Conservation (phyloP, 1,284 basidiomycete genomes). For the Tetrapyrgos nigripes region DNA sequence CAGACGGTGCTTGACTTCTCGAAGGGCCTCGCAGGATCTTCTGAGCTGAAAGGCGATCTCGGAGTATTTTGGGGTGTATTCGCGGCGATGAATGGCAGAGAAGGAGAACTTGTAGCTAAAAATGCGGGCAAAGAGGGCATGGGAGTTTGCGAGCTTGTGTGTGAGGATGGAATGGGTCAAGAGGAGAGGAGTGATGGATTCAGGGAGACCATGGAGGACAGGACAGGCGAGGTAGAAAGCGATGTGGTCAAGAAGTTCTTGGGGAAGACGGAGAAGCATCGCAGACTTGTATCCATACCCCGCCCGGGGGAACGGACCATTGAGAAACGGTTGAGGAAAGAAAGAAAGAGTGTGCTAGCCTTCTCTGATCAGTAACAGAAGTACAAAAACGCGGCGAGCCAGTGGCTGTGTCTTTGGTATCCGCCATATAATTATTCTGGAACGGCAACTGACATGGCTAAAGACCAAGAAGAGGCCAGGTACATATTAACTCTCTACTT, state of each 20-base stretch:
- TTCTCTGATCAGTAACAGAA: too few species aligned
- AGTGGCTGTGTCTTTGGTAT: too few species aligned
- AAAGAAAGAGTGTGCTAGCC: too few species aligned
- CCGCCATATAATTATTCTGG: too few species aligned
- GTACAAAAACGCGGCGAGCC: too few species aligned
- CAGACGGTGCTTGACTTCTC: conserved; percentile 6
- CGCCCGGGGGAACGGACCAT: too few species aligned
- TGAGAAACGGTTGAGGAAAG: too few species aligned
- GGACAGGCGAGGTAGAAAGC: conserved; percentile 52
- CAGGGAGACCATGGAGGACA: conserved; percentile 47
- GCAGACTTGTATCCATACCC: too few species aligned
- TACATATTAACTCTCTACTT: too few species aligned
- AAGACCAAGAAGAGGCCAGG: too few species aligned
- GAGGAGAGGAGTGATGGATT: conserved; percentile 54
- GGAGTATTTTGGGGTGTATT: conserved; percentile 43
- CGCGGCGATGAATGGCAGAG: conserved; percentile 56
- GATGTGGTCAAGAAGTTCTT: conserved; percentile 67
- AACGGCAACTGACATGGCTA: too few species aligned
- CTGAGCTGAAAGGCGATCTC: conserved; percentile 55
- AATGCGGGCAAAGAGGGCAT: conserved; percentile 61
- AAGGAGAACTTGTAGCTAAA: conserved; percentile 69
- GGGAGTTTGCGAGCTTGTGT: conserved; percentile 39
- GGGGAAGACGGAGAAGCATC: too few species aligned
- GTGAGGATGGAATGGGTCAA: conserved; percentile 52
- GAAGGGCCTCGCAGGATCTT: conserved; percentile 48